Evolutionary conservation across 306 rosid genomes (phyloP).

Genomic region (Geum urbanum): DNA sequence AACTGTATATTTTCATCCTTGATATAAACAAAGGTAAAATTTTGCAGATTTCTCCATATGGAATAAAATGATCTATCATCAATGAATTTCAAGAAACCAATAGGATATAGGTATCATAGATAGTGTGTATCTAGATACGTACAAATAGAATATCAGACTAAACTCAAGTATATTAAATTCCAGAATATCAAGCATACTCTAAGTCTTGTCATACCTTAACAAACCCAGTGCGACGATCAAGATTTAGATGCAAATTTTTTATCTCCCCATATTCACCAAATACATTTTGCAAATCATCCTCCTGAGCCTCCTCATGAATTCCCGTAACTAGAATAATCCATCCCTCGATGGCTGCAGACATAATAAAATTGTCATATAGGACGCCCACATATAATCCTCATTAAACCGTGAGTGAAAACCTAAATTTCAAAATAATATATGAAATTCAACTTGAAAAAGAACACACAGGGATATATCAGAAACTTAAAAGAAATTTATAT

Average conservation of each 20-base stretch:
- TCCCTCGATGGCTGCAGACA: slow-evolving; percentile 79
- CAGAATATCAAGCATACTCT: neutral
- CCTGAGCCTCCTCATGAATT: slow-evolving; percentile 97
- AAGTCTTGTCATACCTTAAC: slow-evolving; percentile 58
- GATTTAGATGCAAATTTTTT: slow-evolving; percentile 85
- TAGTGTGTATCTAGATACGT: neutral
- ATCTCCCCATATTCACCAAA: slow-evolving; percentile 96
- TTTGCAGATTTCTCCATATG: neutral
- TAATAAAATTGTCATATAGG: neutral
- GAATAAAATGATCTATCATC: neutral
- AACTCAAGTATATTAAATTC: neutral
- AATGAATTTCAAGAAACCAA: neutral
- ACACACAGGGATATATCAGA: neutral
- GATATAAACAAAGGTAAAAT: neutral
- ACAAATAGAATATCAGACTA: neutral
- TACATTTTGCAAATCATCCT: slow-evolving; percentile 76
- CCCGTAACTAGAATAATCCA: slow-evolving; percentile 98
- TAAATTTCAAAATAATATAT: neutral
- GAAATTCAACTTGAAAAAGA: neutral
- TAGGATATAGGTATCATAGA: too few species aligned
- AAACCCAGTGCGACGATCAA: slow-evolving; percentile 96
- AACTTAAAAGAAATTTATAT: neutral
- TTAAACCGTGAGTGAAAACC: neutral
- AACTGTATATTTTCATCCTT: neutral
- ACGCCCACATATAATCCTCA: neutral